These are phyloP conservation scores for Paraconiothyrium brasiliense DNA, from an alignment of 2,329 filamentous ascomycete genomes.

Conservation along the genomic window DNA sequence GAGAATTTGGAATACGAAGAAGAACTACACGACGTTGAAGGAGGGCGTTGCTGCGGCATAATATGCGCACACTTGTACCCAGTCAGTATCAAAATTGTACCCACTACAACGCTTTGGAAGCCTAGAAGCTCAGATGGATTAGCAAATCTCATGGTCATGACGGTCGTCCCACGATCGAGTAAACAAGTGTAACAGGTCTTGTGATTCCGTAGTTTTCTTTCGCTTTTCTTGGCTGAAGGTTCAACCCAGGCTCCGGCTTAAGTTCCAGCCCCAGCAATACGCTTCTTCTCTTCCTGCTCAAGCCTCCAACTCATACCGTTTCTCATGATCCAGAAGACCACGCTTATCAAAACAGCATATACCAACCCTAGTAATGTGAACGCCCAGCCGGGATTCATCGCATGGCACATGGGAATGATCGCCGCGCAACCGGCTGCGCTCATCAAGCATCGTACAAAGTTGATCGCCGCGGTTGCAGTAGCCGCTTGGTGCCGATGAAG, in stretches of 20 bases:
- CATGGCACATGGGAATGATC: constrained; percentile 53
- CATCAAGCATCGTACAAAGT: constrained; percentile 50
- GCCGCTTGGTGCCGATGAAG: constrained; percentile 52
- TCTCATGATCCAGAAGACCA: constrained; percentile 43
- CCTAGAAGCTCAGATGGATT: too few species aligned
- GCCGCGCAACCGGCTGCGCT: constrained; percentile 49
- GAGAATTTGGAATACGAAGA: constrained; percentile 44
- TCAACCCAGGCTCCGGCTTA: not conserved
- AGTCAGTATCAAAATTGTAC: too few species aligned
- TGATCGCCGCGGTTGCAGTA: constrained; percentile 52
- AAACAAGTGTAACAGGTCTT: too few species aligned
- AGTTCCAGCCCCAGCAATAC: not conserved
- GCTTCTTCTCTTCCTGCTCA: constrained; percentile 29
- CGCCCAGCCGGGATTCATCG: constrained; percentile 56
- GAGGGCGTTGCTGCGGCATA: constrained; percentile 8
- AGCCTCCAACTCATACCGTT: constrained; percentile 44
- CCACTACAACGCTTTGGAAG: too few species aligned
- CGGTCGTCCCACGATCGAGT: too few species aligned
- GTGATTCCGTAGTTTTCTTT: too few species aligned
- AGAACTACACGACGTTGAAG: constrained; percentile 31
- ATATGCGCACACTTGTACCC: not conserved
- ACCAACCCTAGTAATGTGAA: constrained; percentile 54
- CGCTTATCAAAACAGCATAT: constrained; percentile 35
- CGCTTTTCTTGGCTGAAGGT: too few species aligned
- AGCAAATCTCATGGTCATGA: too few species aligned